Conservation (phyloP, 306 rosid genomes). For the Cucurbita moschata region DNA sequence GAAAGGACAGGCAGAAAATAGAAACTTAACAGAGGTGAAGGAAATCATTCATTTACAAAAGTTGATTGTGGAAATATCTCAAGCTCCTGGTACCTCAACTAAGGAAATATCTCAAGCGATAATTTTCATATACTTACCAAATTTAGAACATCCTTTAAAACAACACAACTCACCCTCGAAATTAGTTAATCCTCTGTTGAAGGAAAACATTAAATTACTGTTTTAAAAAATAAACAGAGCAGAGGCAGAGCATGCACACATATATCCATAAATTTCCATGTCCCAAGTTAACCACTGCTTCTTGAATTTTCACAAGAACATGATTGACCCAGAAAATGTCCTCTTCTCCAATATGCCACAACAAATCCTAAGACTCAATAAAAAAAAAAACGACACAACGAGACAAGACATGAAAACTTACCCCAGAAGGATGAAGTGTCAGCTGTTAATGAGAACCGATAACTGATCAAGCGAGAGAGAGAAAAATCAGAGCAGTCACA, state of each 20-base stretch:
- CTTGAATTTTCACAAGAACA: neutral
- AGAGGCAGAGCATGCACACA: neutral
- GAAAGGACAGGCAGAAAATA: neutral
- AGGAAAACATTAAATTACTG: neutral
- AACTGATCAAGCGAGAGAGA: neutral
- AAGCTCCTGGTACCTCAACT: neutral
- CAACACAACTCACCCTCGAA: neutral
- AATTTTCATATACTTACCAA: neutral
- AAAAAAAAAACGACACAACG: neutral
- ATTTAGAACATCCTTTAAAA: neutral
- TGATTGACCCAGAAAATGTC: neutral
- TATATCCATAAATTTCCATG: neutral
- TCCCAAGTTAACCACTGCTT: neutral
- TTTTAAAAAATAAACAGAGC: neutral
- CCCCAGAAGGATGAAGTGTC: neutral
- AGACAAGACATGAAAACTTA: neutral
- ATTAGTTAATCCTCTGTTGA: neutral
- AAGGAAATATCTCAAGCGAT: neutral
- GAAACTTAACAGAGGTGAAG: neutral
- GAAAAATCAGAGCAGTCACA: neutral
- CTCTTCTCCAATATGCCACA: neutral
- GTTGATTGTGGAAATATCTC: neutral
- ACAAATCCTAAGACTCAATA: neutral
- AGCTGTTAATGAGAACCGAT: neutral
- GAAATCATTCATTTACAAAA: neutral